These are phyloP conservation scores for Phoenix roebelenii DNA, from an alignment of 176 grass and related monocot genomes.

Conservation along the genomic window DNA sequence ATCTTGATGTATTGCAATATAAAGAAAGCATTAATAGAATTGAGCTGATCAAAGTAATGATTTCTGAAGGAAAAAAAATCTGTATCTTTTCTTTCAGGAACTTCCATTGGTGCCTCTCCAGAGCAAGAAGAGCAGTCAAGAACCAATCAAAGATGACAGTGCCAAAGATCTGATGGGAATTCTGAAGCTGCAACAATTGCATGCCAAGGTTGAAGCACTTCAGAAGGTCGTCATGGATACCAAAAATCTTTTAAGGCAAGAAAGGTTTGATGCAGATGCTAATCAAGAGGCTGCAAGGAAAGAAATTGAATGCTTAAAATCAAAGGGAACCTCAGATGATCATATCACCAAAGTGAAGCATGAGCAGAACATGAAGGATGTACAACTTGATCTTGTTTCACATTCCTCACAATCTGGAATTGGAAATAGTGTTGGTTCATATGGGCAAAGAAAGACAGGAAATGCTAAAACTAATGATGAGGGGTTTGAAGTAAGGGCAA, in stretches of 20 bases:
- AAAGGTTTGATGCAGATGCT: conserved; percentile 53
- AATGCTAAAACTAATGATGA: conserved; percentile 9
- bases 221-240: conserved; percentile 59
- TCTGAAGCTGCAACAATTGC: conserved; percentile 53
- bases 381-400: conserved; percentile 79
- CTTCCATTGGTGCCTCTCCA: conserved; percentile 29
- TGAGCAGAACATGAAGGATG: conserved; percentile 65
- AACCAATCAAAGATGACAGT: conserved; percentile 30
- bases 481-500: conserved; percentile 1
- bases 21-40: too few relatives aligned
- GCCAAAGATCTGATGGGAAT: conserved; percentile 32
- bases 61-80: conserved; percentile 1
- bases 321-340: conserved; percentile 50
- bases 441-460: conserved; percentile 30
- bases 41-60: too few relatives aligned
- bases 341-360: conserved; percentile 40
- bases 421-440: conserved; percentile 6
- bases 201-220: conserved; percentile 65
- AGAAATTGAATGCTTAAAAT: conserved; percentile 70
- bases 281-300: conserved; percentile 56
- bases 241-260: conserved; percentile 58
- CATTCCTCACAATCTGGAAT: conserved; percentile 20
- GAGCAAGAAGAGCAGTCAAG: conserved; percentile 38
- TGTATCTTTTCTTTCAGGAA: conserved; percentile 37
- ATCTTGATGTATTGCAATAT: too few relatives aligned